These are phyloP conservation scores for Pyrenula aspistea DNA, from an alignment of 495 filamentous ascomycete species.

Conservation along the genomic window DNA sequence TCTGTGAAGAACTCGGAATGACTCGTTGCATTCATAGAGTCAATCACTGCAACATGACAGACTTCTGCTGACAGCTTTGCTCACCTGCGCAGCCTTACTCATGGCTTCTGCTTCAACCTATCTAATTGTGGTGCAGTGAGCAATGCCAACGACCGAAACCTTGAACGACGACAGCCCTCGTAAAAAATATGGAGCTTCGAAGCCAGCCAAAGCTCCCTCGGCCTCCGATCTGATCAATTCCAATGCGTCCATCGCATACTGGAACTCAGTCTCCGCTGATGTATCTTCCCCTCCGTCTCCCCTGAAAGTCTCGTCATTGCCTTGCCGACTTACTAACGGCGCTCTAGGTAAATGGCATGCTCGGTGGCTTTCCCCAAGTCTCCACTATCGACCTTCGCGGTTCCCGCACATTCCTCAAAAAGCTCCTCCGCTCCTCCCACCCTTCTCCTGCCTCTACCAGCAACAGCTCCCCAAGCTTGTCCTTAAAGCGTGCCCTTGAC, in stretches of 20 bases:
- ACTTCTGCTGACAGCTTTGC: too few relatives aligned
- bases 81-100: too few relatives aligned
- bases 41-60: too few relatives aligned
- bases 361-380: constrained; percentile 68
- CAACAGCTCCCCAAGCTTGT: constrained; percentile 4
- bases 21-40: too few relatives aligned
- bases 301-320: too few relatives aligned
- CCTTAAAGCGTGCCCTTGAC: constrained; percentile 34
- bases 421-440: constrained; percentile 40
- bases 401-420: constrained; percentile 64
- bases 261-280: constrained; percentile 4
- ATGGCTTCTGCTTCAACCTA: too few relatives aligned
- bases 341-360: constrained; percentile 69
- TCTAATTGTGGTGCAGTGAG: too few relatives aligned
- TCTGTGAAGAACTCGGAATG: too few relatives aligned
- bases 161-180: too few relatives aligned
- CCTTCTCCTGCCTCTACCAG: background rate
- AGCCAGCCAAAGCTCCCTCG: background rate
- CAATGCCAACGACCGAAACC: too few relatives aligned
- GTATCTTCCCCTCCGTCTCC: constrained; percentile 9
- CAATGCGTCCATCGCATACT: background rate
- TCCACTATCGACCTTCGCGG: constrained; percentile 66
- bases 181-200: too few relatives aligned
- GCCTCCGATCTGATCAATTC: background rate
- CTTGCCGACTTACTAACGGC: too few relatives aligned